Evolutionary conservation across 768 basidiomycete genomes (phyloP).

Genomic region (Austroboletus eburneus): DNA sequence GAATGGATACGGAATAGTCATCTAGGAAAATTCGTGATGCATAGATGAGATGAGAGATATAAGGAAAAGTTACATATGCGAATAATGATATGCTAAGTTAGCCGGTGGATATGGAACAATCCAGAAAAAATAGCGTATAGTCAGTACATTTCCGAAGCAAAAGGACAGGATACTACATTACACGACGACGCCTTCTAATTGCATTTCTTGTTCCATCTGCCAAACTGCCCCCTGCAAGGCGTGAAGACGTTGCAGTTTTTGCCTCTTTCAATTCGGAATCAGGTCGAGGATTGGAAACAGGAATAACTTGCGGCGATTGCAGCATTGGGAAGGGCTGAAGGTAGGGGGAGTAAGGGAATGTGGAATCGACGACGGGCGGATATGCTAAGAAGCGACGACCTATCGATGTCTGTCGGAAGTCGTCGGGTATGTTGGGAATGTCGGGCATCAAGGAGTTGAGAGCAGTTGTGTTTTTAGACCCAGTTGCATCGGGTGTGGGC

Average conservation of each 20-base stretch:
- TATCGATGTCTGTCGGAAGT: conserved; percentile 6
- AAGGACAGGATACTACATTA: not conserved
- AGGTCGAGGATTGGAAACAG: not conserved
- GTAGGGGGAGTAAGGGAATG: conserved; percentile 1
- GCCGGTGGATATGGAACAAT: too few species aligned
- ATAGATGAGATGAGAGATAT: too few species aligned
- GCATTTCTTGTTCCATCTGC: conserved; percentile 33
- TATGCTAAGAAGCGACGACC: conserved; percentile 13
- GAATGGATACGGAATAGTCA: too few species aligned
- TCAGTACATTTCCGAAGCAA: not conserved
- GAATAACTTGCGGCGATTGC: conserved; percentile 14
- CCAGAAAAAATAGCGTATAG: too few species aligned
- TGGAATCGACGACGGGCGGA: not conserved
- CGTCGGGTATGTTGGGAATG: conserved; percentile 6
- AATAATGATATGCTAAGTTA: conserved; percentile 25
- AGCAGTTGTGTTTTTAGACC: not conserved
- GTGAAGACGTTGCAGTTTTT: conserved; percentile 19
- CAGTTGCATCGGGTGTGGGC: not conserved
- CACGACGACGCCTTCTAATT: conserved; percentile 15
- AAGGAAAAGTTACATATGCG: conserved; percentile 9
- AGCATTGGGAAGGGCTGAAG: conserved; percentile 13
- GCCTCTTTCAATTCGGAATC: conserved; percentile 9
- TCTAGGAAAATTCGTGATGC: too few species aligned
- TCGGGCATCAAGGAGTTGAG: conserved; percentile 1
- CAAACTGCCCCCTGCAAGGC: conserved; percentile 33